Base-by-base conservation (phyloP, 192 early-diverging fungal genomes). In the Mortierella hygrophila region DNA sequence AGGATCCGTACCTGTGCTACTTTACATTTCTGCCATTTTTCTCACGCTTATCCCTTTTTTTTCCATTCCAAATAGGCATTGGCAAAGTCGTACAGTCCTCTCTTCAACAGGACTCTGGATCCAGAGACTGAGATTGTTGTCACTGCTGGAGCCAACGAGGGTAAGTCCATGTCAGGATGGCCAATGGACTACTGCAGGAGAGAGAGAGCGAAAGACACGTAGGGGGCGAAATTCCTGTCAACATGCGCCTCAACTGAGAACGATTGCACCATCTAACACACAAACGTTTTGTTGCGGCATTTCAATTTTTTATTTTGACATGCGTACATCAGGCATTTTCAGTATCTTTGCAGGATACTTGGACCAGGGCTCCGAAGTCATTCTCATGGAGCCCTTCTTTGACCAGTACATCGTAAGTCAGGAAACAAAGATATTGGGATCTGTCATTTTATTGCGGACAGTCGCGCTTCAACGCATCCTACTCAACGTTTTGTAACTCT, bases 311-410 rank as follows among this genome's bases (percentile, higher is more conserved):
- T 26, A 70, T 26, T 54, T 23, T 73, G 13, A 70, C 32, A 15
- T 75, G 23, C 42, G 32, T 44, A 71, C 16, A 57, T 54, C 73
- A 91, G 95, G 92, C 47, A 93, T 95, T 69, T 91, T 93, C 85
- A 94, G 95, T 26, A 96, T 95, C 52, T 97, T 96, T 89, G 93
- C 94, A 18, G 94, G 93, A 29, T 97, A 96, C 73, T 83, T 99
- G 77, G 91, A 97, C 87, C 93, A 94, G 29, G 94, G 93, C 6
- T 92, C 95, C 72, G 97, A 98, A 75, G 97, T 97, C 47, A 96
- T 99, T 71, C 88, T 97, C 71, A 97, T 99, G 93, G 96, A 98
- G 89, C 98, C 98, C 4, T 97, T 96, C 81, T 99, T 98, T 90
- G 98, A 99, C 85, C 95, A 95, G 90, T 99, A 99, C 84, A 94